These are phyloP conservation scores for Botrytis fabae DNA, from an alignment of 2,329 filamentous ascomycete genomes.

Conservation along the genomic window DNA sequence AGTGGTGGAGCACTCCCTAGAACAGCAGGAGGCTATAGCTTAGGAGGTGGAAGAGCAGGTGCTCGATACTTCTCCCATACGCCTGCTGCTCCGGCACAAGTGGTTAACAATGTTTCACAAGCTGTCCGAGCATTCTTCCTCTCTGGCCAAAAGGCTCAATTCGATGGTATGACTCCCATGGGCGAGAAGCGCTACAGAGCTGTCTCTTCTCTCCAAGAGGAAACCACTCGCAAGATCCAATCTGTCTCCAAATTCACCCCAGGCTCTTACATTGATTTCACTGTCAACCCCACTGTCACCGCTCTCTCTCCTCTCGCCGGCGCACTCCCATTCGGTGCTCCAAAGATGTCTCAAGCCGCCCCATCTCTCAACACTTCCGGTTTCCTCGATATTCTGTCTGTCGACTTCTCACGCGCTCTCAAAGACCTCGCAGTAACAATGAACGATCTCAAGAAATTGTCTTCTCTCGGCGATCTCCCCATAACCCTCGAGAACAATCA, in stretches of 20 bases:
- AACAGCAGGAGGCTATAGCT: conserved; percentile 83
- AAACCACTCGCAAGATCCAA: conserved; percentile 67
- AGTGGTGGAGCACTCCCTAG: conserved; percentile 84
- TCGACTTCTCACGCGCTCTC: conserved; percentile 83
- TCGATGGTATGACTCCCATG: conserved; percentile 71
- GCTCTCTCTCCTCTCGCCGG: conserved; percentile 73
- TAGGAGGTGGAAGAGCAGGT: conserved; percentile 69
- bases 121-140: conserved; percentile 89
- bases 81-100: conserved; percentile 81
- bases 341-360: conserved; percentile 44
- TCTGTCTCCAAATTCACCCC: conserved; percentile 56
- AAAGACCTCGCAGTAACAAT: conserved; percentile 79
- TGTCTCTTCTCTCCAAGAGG: conserved; percentile 73
- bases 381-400: conserved; percentile 79
- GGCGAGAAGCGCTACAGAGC: conserved; percentile 79
- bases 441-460: conserved; percentile 77
- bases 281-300: conserved; percentile 84
- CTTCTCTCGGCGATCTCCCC: conserved; percentile 78
- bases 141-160: conserved; percentile 85
- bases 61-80: conserved; percentile 88
- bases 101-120: conserved; percentile 92
- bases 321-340: conserved; percentile 49
- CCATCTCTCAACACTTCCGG: conserved; percentile 77
- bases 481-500: conserved; percentile 66
- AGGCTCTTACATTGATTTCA: conserved; percentile 87